phyloP scores from a whole-genome alignment of 2,329 filamentous ascomycete genomes.

The Colletotrichum aenigma region DNA sequence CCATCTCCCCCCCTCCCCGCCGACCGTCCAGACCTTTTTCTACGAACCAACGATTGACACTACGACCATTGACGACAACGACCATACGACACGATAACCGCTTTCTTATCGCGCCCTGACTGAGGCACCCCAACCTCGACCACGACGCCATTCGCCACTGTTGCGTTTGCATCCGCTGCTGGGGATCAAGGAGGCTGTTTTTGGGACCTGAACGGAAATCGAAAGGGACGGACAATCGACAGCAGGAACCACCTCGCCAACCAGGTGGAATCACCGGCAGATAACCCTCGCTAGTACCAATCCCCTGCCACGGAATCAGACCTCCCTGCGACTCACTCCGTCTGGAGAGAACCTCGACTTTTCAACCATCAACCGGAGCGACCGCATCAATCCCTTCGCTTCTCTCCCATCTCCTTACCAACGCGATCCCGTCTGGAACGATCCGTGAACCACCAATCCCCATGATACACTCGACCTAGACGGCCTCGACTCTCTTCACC shows the following conservation, averaged over 20 bases:
- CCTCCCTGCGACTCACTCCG: neutral
- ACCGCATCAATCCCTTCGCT: neutral
- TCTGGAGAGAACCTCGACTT: neutral
- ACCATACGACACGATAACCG: neutral
- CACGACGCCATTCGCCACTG: neutral
- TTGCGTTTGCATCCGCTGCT: neutral
- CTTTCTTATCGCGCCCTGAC: neutral
- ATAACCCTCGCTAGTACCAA: slow-evolving; percentile 15
- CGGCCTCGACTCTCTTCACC: neutral
- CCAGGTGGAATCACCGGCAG: slow-evolving; percentile 2
- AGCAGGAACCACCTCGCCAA: neutral
- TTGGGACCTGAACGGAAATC: neutral
- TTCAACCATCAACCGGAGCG: neutral
- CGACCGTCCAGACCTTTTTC: neutral
- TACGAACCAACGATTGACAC: neutral
- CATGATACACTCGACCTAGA: slow-evolving; percentile 16
- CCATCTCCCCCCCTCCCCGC: neutral
- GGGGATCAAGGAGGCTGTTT: neutral
- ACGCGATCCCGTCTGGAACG: slow-evolving; percentile 12
- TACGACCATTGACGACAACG: neutral
- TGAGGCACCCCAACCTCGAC: slow-evolving; percentile 2
- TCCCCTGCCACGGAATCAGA: slow-evolving; percentile 10
- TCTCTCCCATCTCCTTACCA: neutral
- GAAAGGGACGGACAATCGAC: neutral
- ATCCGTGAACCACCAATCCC: neutral